Evolutionary conservation across 2,329 filamentous ascomycete genomes (phyloP).

Genomic region (Sclerotinia trifoliorum): DNA sequence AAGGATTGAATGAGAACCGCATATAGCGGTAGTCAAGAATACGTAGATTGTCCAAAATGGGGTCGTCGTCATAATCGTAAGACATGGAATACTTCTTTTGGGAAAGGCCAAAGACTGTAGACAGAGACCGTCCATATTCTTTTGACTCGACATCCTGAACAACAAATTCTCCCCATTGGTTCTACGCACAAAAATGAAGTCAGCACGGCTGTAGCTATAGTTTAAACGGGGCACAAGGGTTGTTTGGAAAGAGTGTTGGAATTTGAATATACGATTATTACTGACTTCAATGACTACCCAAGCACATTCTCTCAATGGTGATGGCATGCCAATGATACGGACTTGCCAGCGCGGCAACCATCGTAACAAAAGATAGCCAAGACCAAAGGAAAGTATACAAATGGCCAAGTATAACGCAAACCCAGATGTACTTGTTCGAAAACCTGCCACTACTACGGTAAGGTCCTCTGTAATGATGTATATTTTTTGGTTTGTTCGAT

Average conservation of each 20-base stretch:
- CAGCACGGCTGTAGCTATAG: conserved; percentile 26
- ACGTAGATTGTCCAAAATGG: conserved; percentile 70
- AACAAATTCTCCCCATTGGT: conserved; percentile 92
- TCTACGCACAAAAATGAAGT: conserved; percentile 49
- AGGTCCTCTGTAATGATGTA: conserved; percentile 93
- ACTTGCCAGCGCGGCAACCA: conserved; percentile 92
- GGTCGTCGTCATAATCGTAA: conserved; percentile 73
- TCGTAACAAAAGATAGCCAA: conserved; percentile 80
- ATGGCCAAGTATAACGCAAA: conserved; percentile 66
- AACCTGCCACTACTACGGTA: conserved; percentile 90
- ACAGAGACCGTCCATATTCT: conserved; percentile 55
- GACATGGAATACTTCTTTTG: conserved; percentile 58
- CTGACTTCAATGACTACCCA: conserved; percentile 89
- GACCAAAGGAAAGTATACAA: conserved; percentile 70
- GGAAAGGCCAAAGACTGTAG: conserved; percentile 64
- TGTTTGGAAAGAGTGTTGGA: conserved; percentile 3
- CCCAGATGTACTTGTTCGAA: conserved; percentile 72
- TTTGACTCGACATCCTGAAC: conserved; percentile 65
- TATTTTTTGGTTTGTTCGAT: conserved; percentile 79
- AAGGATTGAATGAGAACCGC: conserved; percentile 84
- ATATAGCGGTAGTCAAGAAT: conserved; percentile 92
- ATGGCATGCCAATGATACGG: conserved; percentile 66
- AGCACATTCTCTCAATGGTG: conserved; percentile 69
- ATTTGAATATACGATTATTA: conserved; percentile 24
- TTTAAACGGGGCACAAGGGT: conserved; percentile 4